Conservation (phyloP, 2,329 filamentous ascomycete species). For the Ceratocystis lukuohia region DNA sequence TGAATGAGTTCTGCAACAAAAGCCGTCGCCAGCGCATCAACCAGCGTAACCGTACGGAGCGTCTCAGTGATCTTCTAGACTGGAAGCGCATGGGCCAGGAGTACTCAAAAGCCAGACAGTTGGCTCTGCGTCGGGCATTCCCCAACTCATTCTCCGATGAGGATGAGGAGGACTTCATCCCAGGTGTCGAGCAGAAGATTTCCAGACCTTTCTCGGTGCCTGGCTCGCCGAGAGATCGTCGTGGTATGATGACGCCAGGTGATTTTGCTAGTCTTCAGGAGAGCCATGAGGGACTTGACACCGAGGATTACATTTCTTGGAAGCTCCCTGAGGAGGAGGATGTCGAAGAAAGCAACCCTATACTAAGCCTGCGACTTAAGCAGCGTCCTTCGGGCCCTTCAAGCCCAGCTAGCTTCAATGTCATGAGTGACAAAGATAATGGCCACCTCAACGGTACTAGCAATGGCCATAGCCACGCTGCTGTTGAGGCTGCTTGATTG, state of each 20-base stretch:
- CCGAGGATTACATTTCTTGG: slow-evolving; percentile 97
- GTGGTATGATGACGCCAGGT: slow-evolving; percentile 97
- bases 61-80: slow-evolving; percentile 84
- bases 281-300: slow-evolving; percentile 79
- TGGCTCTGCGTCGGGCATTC: slow-evolving; percentile 84
- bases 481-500: slow-evolving; percentile 14
- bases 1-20: slow-evolving; percentile 91
- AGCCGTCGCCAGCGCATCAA: slow-evolving; percentile 95
- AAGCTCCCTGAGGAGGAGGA: slow-evolving; percentile 95
- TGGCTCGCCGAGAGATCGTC: slow-evolving; percentile 77
- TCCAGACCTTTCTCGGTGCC: slow-evolving; percentile 87
- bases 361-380: slow-evolving; percentile 44
- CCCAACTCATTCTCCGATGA: slow-evolving; percentile 75
- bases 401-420: slow-evolving; percentile 19
- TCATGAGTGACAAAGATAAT: slow-evolving; percentile 15
- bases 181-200: slow-evolving; percentile 87
- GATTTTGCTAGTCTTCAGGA: slow-evolving; percentile 96
- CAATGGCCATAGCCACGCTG: slow-evolving; percentile 7
- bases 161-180: slow-evolving; percentile 80
- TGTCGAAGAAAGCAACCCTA: slow-evolving; percentile 54
- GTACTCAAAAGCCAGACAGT: slow-evolving; percentile 91
- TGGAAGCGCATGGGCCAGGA: slow-evolving; percentile 99
- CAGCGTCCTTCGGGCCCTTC: slow-evolving; percentile 27
- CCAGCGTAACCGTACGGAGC: slow-evolving; percentile 91
- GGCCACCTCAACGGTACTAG: neutral